Percentiles rank a stretch among this genome's conserved stretches.
Conservation (phyloP, 306 rosid species). For the Cucurbita ficifolia region DNA sequence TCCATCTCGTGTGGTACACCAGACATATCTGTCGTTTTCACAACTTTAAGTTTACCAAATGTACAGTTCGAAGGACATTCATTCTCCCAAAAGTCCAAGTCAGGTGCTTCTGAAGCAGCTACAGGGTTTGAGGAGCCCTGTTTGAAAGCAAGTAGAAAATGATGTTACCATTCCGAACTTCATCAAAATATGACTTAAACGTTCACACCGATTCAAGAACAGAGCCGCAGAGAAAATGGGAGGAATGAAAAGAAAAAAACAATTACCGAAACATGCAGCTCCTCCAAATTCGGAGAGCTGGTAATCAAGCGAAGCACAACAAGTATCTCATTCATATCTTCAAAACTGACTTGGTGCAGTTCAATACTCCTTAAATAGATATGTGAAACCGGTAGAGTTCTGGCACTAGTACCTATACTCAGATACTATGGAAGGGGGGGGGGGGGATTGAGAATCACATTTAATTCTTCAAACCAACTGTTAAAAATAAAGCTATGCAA, state of each 20-base stretch:
- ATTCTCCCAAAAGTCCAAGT: conserved; percentile 62
- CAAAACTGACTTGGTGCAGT: conserved; percentile 81
- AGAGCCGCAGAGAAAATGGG: neutral
- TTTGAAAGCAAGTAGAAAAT: neutral
- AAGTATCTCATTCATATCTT: conserved; percentile 74
- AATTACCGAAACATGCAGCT: conserved; percentile 71
- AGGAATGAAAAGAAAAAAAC: neutral
- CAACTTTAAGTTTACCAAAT: conserved; percentile 39
- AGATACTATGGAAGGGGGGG: conserved; percentile 40
- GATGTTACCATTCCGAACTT: neutral
- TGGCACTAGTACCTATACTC: conserved; percentile 60
- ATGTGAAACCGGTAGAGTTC: conserved; percentile 31
- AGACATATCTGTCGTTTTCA: conserved; percentile 60
- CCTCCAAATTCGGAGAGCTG: conserved; percentile 65
- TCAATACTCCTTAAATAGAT: conserved; percentile 47
- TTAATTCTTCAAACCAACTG: neutral
- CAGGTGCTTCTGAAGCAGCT: conserved; percentile 32
- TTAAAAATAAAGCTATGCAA: neutral
- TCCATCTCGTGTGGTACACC: conserved; percentile 71
- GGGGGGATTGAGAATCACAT: neutral
- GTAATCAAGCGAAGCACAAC: conserved; percentile 75
- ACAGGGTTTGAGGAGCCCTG: conserved; percentile 54
- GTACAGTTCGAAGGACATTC: conserved; percentile 28
- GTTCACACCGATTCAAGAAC: neutral
- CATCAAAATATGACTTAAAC: neutral